A percentile compares a stretch with the other conserved stretches of the same genome.
Evolutionary conservation across 2,329 filamentous ascomycete genomes (phyloP).

Genomic region (Colletotrichum abscissum): DNA sequence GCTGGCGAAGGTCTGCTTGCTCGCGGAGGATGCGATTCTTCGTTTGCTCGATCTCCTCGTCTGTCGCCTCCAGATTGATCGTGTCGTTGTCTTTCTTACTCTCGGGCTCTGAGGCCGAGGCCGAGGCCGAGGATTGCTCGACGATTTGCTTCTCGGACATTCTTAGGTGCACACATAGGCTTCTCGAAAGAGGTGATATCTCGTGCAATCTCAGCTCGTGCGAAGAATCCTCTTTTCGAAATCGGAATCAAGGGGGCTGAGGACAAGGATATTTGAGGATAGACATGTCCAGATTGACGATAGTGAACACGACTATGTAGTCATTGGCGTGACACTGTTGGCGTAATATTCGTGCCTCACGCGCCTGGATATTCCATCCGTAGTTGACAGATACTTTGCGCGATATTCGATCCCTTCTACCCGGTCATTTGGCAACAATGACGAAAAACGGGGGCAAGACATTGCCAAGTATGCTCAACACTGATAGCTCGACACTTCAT

Average conservation of each 20-base stretch:
- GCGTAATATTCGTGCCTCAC: neutral
- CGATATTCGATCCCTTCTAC: neutral
- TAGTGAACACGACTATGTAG: neutral
- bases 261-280: neutral
- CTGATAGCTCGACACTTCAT: neutral
- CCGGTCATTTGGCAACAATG: neutral
- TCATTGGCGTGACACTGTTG: neutral
- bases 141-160: constrained; percentile 16
- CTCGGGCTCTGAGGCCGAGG: neutral
- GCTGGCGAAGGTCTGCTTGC: constrained; percentile 38
- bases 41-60: constrained; percentile 26
- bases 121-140: neutral
- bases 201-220: neutral
- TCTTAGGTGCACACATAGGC: neutral
- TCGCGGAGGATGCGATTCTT: constrained; percentile 23
- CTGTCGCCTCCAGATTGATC: constrained; percentile 3
- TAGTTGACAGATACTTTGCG: neutral
- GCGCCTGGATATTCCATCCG: neutral
- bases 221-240: neutral
- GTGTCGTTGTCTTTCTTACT: neutral
- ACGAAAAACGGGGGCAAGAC: neutral
- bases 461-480: neutral
- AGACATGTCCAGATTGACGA: neutral
- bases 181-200: neutral
- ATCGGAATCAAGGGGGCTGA: no score